Base-by-base conservation (phyloP, 2,329 filamentous ascomycete species). In the Cadophora sp. region DNA sequence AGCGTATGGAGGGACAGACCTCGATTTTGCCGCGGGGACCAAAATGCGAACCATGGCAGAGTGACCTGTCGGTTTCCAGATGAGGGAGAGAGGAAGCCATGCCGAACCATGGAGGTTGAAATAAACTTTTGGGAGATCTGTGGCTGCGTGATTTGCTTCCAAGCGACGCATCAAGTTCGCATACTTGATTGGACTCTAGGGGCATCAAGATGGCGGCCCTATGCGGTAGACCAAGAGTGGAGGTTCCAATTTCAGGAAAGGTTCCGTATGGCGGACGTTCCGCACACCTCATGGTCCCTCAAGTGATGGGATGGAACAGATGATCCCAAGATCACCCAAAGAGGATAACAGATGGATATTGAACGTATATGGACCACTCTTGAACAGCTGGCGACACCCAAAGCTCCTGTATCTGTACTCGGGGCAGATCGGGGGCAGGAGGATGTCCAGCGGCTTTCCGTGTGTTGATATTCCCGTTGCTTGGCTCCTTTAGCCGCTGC, bases 51-150 rank as follows among this genome's bases (percentile, higher is more conserved):
- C 70, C 66, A 67, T 36, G 16, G 22, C 43, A 60, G 33, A 55
- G 45, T 64, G 62, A 66, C 53, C 59, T 63, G 47, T 69, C 66
- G 61, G 20, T 45, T 66, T 36, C 39, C 27, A 48, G 45, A 14
- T 36, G 33, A 50, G 39, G n/a, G n/a, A 27, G 41, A 18, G 24
- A 27, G 47, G 59, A 11, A 62, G 53, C 33, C 53, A 56, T 39
- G 53, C 30, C 33, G 30, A 39, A 39, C 9, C 18, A 39, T 14
- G 30, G 66, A 71, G 33, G 68, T 71, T 51, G 36, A 59, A 61
- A 66, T 70, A 71, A 70, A 61, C 39, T 70, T 68, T 61, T 3
- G 48, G 39, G 30, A 41, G 58, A 61, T 56, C 59, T 18, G 56
- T 22, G 58, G 53, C 53, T 22, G 53, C 20, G 27, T 56, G 53